Percentiles rank a stretch among this genome's conserved stretches.
Evolutionary conservation across 345 rosid species (phyloP).

Genomic region (Populus tremula): DNA sequence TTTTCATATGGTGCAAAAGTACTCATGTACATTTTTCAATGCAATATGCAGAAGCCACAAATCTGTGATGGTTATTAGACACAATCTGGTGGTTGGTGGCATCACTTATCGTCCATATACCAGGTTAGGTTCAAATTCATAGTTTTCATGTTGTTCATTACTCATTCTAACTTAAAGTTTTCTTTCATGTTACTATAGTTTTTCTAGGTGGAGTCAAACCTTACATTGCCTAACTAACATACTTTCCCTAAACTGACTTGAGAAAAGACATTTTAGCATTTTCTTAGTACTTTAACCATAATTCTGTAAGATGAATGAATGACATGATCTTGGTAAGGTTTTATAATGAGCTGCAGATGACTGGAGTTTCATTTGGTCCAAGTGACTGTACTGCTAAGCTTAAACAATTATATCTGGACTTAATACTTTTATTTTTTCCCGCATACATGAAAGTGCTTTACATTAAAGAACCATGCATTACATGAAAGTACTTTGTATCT

Average conservation of each 20-base stretch:
- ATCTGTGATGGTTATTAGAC: constrained; percentile 95
- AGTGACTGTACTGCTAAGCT: not conserved
- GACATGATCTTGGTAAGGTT: not conserved
- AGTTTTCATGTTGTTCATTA: not conserved
- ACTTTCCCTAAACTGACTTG: not conserved
- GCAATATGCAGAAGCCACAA: constrained; percentile 73
- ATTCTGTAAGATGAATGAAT: not conserved
- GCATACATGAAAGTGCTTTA: not conserved
- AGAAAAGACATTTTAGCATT: constrained; percentile 1
- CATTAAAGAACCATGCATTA: not conserved
- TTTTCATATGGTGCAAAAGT: not conserved
- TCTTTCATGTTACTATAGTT: not conserved
- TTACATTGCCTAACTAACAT: not conserved
- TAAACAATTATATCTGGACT: not conserved
- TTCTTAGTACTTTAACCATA: not conserved
- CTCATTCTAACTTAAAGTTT: not conserved
- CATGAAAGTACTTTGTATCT: not conserved
- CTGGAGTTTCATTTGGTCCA: not conserved
- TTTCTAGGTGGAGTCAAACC: not conserved
- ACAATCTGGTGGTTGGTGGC: constrained; percentile 89
- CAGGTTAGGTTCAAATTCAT: constrained; percentile 47
- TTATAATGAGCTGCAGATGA: not conserved
- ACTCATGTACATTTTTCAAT: constrained; percentile 7
- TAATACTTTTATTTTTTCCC: not conserved
- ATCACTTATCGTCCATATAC: constrained; percentile 96